Conservation (phyloP, 331 rosid species). For the Telfairia occidentalis region DNA sequence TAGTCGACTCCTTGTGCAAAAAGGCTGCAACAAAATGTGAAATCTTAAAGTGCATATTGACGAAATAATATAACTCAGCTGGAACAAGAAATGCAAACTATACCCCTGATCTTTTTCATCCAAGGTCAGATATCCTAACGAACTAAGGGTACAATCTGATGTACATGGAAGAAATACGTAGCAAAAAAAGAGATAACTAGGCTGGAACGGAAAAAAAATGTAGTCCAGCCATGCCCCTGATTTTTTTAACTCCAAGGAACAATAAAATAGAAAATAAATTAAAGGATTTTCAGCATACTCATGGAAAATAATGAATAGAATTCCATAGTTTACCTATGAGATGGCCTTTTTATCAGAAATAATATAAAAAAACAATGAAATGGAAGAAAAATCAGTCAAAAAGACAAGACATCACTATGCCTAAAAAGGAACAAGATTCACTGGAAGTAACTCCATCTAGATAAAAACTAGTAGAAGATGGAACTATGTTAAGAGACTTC, state of each 20-base stretch:
- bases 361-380: too few relatives aligned
- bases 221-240: neutral
- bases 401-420: neutral
- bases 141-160: neutral
- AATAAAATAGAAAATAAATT: neutral
- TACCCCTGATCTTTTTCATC: neutral
- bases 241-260: neutral
- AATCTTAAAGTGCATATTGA: neutral
- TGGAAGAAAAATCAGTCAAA: neutral
- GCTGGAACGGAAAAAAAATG: neutral
- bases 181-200: neutral
- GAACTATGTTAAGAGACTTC: too few relatives aligned
- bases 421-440: too few relatives aligned
- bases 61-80: neutral
- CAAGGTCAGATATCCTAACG: neutral
- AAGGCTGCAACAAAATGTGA: constrained; percentile 64
- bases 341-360: too few relatives aligned
- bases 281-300: neutral
- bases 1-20: constrained; percentile 64
- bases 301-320: neutral
- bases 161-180: neutral
- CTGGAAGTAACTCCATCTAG: too few relatives aligned
- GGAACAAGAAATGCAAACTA: neutral
- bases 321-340: neutral
- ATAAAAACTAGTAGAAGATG: too few relatives aligned